Base-by-base conservation (phyloP, 805 yeast species). In the Kuraishia hungarica region DNA sequence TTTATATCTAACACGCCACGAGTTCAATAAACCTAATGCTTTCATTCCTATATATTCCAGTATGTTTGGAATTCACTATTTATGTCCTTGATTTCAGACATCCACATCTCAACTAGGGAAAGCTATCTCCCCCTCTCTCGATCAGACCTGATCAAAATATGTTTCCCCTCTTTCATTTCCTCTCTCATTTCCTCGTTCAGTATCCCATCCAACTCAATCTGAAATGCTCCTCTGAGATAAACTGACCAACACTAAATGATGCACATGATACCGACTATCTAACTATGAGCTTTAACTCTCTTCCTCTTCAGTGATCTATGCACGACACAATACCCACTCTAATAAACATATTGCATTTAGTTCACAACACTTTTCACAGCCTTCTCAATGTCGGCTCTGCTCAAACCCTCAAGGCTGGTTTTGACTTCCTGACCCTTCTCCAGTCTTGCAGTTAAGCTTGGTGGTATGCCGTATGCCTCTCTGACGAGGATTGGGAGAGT, bases 361-460 rank as follows among this genome's bases (percentile, higher is more conserved):
- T 24, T 22, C 19, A 39, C 50, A 26, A 51, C 51, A 29, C 50
- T 21, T 29, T 50, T 39, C 48, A 68, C 51, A 2, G 79, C 70
- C 51, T 64, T 63, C 26, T 66, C 71, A 51, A 81, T 76, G 50
- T 75, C 81, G 54, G 69, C 66, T 61, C 74, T 79, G 52, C 71
- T 75, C 62, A 80, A 70, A 6, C 79, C 79, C 28, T 76, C 79
- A 60, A 81, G 74, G 55, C 64, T 74, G 61, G 72, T 78, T 64
- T 76, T 77, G 53, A 78, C 66, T 66, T 79, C 83, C 55, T 67
- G 68, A 43, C 83, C 83, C 61, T 76, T 76, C 52, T 75, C 89
- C 58, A 84, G 84, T 67, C 96, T 81, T 43, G 92, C 88, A 57
- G 82, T 86, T 54, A 88, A 79, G 51, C 84, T 77, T 48, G 96